A percentile compares a stretch with the other conserved stretches of the same genome.
phyloP scores from a whole-genome alignment of 2,329 filamentous ascomycete species.

The Atkinsonella hypoxylon region DNA sequence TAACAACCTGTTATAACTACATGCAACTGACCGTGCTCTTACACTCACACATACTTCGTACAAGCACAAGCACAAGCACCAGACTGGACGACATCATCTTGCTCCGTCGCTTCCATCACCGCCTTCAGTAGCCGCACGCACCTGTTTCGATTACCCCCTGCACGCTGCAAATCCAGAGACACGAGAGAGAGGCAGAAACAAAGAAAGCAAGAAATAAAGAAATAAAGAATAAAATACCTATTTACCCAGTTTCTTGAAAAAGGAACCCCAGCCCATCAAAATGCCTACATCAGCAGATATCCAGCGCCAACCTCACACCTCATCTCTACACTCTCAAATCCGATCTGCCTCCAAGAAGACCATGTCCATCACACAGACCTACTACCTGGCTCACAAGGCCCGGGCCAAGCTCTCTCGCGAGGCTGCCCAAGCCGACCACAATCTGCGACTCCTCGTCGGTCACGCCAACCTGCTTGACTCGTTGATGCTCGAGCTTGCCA shows the following conservation, averaged over 20 bases:
- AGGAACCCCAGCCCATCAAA: slow-evolving; percentile 5
- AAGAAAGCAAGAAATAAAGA: too few species aligned
- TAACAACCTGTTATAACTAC: background rate
- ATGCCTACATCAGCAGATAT: slow-evolving; percentile 18
- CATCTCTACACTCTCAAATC: slow-evolving; percentile 15
- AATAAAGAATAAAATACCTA: slow-evolving; percentile 1
- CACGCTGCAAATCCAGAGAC: slow-evolving; percentile 9
- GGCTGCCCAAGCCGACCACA: slow-evolving; percentile 81
- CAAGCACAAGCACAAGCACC: too few species aligned
- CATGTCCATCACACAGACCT: slow-evolving; percentile 97
- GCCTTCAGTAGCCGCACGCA: slow-evolving; percentile 4
- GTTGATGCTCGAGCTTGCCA: slow-evolving; percentile 82
- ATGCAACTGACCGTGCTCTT: background rate
- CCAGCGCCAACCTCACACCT: slow-evolving; percentile 14
- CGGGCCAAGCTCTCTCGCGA: slow-evolving; percentile 90
- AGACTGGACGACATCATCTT: too few species aligned
- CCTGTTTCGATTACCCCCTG: slow-evolving; percentile 15
- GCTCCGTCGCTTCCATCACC: slow-evolving; percentile 16
- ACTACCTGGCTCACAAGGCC: slow-evolving; percentile 95
- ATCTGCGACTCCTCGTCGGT: slow-evolving; percentile 88
- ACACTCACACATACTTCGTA: background rate
- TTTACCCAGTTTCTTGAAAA: slow-evolving; percentile 1
- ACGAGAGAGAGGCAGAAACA: slow-evolving; percentile 10
- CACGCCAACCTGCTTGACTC: slow-evolving; percentile 97
- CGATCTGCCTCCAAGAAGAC: slow-evolving; percentile 50